A percentile compares a stretch with the other conserved stretches of the same genome.
Conservation (phyloP, 108 stramenopile genomes). For the Discostella stelligeroides region DNA sequence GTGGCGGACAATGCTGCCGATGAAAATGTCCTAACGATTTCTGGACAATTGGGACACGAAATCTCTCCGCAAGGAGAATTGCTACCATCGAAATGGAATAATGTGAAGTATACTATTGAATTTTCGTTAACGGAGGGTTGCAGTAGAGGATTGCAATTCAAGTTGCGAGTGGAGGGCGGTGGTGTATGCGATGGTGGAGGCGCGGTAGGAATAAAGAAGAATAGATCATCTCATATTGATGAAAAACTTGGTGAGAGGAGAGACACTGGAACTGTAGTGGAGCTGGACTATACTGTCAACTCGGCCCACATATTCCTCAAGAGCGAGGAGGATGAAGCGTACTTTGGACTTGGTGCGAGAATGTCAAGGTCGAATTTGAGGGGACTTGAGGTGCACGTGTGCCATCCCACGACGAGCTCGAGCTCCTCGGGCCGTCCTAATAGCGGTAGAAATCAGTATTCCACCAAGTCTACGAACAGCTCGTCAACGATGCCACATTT, state of each 20-base stretch:
- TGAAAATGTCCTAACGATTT: constrained; percentile 20
- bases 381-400: constrained; percentile 47
- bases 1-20: constrained; percentile 1
- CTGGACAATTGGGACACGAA: constrained; percentile 24
- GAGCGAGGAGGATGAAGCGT: constrained; percentile 29
- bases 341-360: constrained; percentile 54
- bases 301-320: constrained; percentile 32
- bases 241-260: not conserved
- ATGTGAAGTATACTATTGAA: constrained; percentile 16
- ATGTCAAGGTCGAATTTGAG: constrained; percentile 34
- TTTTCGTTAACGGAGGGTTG: constrained; percentile 12
- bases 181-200: not conserved
- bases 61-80: constrained; percentile 17
- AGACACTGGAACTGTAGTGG: not conserved
- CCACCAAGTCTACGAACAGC: constrained; percentile 1
- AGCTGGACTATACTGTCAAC: constrained; percentile 20
- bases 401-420: constrained; percentile 10
- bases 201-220: not conserved
- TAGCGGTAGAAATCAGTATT: not conserved
- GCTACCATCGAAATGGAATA: constrained; percentile 3
- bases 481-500: constrained; percentile 48
- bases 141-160: not conserved
- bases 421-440: not conserved
- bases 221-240: constrained; percentile 8
- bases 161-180: constrained; percentile 8